Percentiles rank a stretch among this genome's conserved stretches.
These are phyloP conservation scores for Orbilia quercus DNA, from an alignment of 2,329 filamentous ascomycete species.

Conservation along the genomic window DNA sequence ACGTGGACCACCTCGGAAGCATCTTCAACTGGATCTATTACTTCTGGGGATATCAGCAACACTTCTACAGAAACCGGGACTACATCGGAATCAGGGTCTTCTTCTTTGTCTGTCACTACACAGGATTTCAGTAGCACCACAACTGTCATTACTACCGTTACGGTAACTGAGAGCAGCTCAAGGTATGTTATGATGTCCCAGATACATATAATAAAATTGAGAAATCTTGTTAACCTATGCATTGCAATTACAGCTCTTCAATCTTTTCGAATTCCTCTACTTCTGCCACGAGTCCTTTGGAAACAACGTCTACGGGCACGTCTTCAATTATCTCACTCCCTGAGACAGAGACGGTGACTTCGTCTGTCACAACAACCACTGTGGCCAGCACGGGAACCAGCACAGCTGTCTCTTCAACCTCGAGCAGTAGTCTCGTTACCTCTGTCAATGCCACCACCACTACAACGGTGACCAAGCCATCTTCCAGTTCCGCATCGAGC, in stretches of 20 bases:
- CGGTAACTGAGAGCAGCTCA: slow-evolving; percentile 31
- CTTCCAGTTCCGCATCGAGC: slow-evolving; percentile 3
- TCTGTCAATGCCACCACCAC: slow-evolving; percentile 44
- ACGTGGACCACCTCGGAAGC: not conserved
- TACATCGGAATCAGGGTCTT: slow-evolving; percentile 4
- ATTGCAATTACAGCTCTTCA: slow-evolving; percentile 8
- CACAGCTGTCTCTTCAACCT: not conserved
- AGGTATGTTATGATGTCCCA: slow-evolving; percentile 17
- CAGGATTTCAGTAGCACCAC: slow-evolving; percentile 10
- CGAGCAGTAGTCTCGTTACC: slow-evolving; percentile 3
- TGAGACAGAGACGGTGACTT: slow-evolving; percentile 19
- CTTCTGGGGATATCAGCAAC: slow-evolving; percentile 6
- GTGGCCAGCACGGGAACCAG: slow-evolving; percentile 21
- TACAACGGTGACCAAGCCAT: slow-evolving; percentile 11
- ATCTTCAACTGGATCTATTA: slow-evolving; percentile 25
- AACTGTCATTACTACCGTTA: slow-evolving; percentile 34
- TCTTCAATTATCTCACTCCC: slow-evolving; percentile 30
- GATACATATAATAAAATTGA: not conserved
- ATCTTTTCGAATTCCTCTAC: slow-evolving; percentile 16
- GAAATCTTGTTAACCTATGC: not conserved
- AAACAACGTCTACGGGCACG: slow-evolving; percentile 11
- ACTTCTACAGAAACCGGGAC: slow-evolving; percentile 4
- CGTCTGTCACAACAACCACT: slow-evolving; percentile 8
- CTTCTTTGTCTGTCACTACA: slow-evolving; percentile 13
- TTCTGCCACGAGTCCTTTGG: slow-evolving; percentile 17